Conservation (phyloP, 208 protist species). For the Trichomonas gallinae region DNA sequence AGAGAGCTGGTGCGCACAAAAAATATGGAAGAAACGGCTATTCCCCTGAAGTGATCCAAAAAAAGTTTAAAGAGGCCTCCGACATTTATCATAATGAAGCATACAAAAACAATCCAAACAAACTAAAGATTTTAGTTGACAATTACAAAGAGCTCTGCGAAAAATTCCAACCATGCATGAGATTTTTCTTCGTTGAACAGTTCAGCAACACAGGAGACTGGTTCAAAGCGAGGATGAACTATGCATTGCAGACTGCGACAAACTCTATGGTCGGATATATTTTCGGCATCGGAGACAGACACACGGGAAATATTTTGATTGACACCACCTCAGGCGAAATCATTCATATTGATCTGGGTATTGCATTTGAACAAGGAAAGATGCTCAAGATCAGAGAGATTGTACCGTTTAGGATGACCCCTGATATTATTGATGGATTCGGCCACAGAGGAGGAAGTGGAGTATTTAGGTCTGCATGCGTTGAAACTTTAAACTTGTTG, state of each 20-base stretch:
- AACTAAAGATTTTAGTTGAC: too few relatives aligned
- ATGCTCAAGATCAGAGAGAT: conserved; percentile 24
- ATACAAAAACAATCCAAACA: too few relatives aligned
- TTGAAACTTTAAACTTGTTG: conserved; percentile 62
- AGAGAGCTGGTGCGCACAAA: neutral
- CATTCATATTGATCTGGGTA: conserved; percentile 47
- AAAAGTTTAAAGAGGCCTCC: neutral
- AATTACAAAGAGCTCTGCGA: neutral
- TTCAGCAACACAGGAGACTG: conserved; percentile 29
- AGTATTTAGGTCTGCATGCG: conserved; percentile 61
- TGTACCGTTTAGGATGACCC: conserved; percentile 42
- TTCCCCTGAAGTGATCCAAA: too few relatives aligned
- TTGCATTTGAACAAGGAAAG: conserved; percentile 45
- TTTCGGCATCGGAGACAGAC: conserved; percentile 44
- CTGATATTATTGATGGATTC: conserved; percentile 45
- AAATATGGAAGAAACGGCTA: neutral
- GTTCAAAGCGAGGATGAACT: conserved; percentile 28
- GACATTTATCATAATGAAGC: too few relatives aligned
- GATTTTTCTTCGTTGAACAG: conserved; percentile 40
- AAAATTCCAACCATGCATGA: conserved; percentile 31
- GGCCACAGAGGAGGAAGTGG: conserved; percentile 50
- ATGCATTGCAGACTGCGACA: conserved; percentile 34
- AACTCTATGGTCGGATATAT: conserved; percentile 42
- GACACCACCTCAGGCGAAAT: conserved; percentile 37
- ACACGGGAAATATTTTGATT: conserved; percentile 45